Evolutionary conservation across 2,329 filamentous ascomycete species (phyloP), one percentile per base, ranked within the genome.

Genomic region (Colletotrichum sp.): DNA sequence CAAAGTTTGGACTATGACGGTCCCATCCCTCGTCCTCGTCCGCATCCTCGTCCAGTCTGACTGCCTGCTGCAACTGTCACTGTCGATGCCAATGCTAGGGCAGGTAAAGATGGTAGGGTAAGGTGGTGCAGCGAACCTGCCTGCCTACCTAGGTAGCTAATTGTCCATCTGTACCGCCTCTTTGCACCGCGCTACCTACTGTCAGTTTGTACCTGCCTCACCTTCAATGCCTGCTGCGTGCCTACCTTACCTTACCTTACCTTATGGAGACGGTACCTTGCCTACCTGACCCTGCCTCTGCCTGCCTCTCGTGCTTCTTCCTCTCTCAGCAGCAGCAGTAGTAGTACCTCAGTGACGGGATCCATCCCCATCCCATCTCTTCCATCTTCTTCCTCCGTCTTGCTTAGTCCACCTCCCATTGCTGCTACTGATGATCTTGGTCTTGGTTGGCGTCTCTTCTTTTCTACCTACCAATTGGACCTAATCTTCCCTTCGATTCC

Each of bases 1-100:
- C 77, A 77, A 32, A 78, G 77, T 78, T 77, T 72, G 72, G 69
- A 70, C 77, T 77, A 78, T 78, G 77, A 78, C 72, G 72, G 62
- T 36, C 69, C 70, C 63, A 65, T 72, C 57, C 21, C 32, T 66
- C 44, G 34, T 70, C 60, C 24, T 69, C 59, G 55, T 70, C 69
- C 9, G 44, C 44, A 26, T 62, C 44, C 34, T 30, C 28, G 26
- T 34, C 59, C 26, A 62, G n/a, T 32, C 18, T 62, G 30, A 34
- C 44, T 32, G 52, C 44, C 49, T 68, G 26, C 44, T 55, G 44
- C 44, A 21, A 32, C 44, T 57, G 21, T 26, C 62, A 44, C 62
- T 13, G 65, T 57, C 49, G 39, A 16, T 68, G 65, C 32, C 52
- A 28, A n/a, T 69, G 52, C 52, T 32, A 24, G 13, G 60, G 24